Base-by-base conservation (phyloP, 1,284 basidiomycete genomes). In the Pseudozyma thailandica region DNA sequence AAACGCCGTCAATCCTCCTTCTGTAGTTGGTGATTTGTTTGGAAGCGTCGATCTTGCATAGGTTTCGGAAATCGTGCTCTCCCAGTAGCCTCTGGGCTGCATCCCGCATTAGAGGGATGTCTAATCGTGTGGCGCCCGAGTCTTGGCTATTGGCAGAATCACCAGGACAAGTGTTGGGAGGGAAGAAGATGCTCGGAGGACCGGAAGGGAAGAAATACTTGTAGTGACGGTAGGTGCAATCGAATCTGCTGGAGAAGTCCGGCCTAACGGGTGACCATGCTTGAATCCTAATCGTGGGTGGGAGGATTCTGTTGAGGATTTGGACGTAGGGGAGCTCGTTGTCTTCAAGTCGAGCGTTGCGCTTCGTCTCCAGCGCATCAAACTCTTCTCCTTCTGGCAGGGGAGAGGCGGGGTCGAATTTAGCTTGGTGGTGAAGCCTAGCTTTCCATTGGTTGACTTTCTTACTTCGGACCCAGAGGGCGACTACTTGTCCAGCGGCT, bases 61-160 rank as follows among this genome's bases (percentile, higher is more conserved):
- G 86, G 81, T 98, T 98, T 6, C 94, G 88, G 81, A 97, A 98
- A 84, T 99, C 96, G 84, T 98, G 93, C 71, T 92, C 90, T 41
- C 95, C 96, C 12, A 94, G 82, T 30, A 98, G 86, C 1, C 87
- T 84, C 1, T 84, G 65, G 0, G 93, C 92, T 0, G 89, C 94
- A 37, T 88, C 86, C 60, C 87, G 86, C 94, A 98, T 98, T 28
- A 86, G 87, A 80, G 30, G 54, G 23, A 82, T 60, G 42, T 82
- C 73, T 26, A 82, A 39, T 2, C 69, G 46, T 15, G 61, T 49
- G 23, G 69, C 44, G 3, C 38, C 48, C 10, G 54, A 44, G 23
- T 56, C 57, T 10, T 37, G 41, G 1, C 35, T 21, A 10, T 27
- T 28, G 5, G 28, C 21, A 8, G 25, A 26, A 20, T 1, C 7